Evolutionary conservation across 2,329 filamentous ascomycete genomes (phyloP), one percentile per base, ranked within the genome.

Genomic region (Camptophora hylomeconis): DNA sequence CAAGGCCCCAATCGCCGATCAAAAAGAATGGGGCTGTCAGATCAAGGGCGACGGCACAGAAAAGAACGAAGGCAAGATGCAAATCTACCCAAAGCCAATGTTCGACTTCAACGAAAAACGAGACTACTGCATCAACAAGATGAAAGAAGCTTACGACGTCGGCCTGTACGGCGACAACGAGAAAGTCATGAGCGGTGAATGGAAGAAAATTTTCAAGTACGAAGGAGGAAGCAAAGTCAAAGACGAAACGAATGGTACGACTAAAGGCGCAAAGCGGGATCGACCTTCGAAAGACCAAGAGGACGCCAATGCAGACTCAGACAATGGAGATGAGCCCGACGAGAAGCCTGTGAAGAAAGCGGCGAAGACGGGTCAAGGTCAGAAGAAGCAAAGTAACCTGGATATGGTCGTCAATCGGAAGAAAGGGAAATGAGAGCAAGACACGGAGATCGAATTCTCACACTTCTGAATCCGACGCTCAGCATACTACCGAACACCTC

Each of bases 1-100:
- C 73, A 82, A 76, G 46, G 76, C 78, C 22, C 72, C 73, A 2
- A 62, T 75, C 20, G 54, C 53, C 12, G 78, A 82, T 32, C 73
- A 81, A 56, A 78, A 70, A 48, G 72, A 65, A 44, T 80, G 77
- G 32, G 69, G 72, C 0, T 75, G 80, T 28, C 47, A 68, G 11
- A 56, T 80, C 30, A 66, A 59, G 24, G 72, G 69, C 0, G 62
- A 74, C 38, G 65, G 64, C 2, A 47, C 61, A 16, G 48, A 28
- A 7, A 25, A 13, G 11, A 28, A 17, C 3, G 26, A 17, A 4
- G 16, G 18, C 9, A 24, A 25, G 5, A 45, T 5, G 53, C 54
- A 12, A 42, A 49, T 18, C 54, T 86, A 84, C 48, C 77, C 78
- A 1, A 75, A 75, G 47, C 76, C 77, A 2, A 83, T 84, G 68